phyloP scores from a whole-genome alignment of 352 stramenopile species.

The Globisporangium mamillatum region DNA sequence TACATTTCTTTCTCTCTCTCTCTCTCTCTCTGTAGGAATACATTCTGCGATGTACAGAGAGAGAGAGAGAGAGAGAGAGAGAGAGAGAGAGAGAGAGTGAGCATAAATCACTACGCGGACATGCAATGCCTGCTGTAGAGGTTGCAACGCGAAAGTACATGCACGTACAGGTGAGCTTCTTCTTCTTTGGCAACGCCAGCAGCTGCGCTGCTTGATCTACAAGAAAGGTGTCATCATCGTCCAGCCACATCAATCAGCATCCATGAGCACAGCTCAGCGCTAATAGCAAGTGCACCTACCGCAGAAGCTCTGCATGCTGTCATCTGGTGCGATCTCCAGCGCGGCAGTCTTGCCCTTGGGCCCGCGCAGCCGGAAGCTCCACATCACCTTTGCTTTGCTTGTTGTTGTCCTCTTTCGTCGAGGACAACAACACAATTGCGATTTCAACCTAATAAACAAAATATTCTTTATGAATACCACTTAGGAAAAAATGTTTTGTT shows the following conservation, averaged over 20 bases:
- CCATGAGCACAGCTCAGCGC: background rate
- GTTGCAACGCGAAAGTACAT: background rate
- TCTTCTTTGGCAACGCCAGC: conserved; percentile 39
- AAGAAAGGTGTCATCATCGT: background rate
- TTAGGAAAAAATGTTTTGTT: background rate
- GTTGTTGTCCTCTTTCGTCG: background rate
- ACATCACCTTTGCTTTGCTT: conserved; percentile 24
- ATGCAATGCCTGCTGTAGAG: background rate
- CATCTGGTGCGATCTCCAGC: conserved; percentile 44
- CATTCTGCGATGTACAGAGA: no score
- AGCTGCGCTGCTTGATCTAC: conserved; percentile 42
- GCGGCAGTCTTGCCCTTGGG: conserved; percentile 52
- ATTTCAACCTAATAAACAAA: background rate
- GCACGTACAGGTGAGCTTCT: conserved; percentile 49
- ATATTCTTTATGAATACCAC: no score
- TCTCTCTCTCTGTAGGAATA: no score
- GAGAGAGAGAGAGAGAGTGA: background rate
- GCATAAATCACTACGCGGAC: background rate
- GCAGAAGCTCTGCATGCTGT: conserved; percentile 40
- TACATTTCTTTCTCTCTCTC: no score
- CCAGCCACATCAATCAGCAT: background rate
- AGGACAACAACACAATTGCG: background rate
- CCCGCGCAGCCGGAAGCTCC: conserved; percentile 64
- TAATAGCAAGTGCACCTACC: conserved; percentile 29
- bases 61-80: background rate